Conservation (phyloP, 1,284 basidiomycete genomes). For the Tilletiopsis washingtonensis region DNA sequence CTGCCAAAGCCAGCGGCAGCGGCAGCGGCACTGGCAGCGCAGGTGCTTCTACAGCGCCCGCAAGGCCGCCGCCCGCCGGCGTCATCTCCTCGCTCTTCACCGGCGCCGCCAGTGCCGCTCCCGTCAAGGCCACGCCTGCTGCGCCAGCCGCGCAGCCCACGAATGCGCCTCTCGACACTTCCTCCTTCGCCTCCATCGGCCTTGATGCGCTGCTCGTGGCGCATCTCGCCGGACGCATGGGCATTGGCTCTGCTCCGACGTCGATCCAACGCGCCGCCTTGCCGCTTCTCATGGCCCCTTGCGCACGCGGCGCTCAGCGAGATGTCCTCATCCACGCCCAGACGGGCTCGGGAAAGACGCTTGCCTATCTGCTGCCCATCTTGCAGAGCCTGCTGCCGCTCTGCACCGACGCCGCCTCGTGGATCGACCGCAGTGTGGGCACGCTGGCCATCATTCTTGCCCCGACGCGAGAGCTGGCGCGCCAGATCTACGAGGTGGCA, state of each 20-base stretch:
- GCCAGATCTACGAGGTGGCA: conserved; percentile 75
- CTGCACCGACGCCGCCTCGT: conserved; percentile 57
- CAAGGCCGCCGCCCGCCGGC: conserved; percentile 1
- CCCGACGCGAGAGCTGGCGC: conserved; percentile 87
- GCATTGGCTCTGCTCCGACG: conserved; percentile 69
- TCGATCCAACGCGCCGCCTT: conserved; percentile 79
- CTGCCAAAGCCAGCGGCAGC: background rate
- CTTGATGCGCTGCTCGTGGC: conserved; percentile 70
- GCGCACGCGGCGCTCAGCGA: conserved; percentile 48
- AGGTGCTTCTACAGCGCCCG: background rate
- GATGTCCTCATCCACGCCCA: conserved; percentile 95
- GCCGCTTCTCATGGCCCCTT: conserved; percentile 59
- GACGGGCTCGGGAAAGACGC: conserved; percentile 94
- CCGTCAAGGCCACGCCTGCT: conserved; percentile 1
- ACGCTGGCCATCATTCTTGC: conserved; percentile 91
- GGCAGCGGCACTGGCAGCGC: background rate
- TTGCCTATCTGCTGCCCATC: conserved; percentile 89
- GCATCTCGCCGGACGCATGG: conserved; percentile 72
- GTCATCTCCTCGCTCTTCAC: conserved; percentile 19
- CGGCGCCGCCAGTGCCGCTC: background rate
- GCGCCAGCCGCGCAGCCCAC: conserved; percentile 16
- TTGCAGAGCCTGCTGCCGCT: conserved; percentile 87
- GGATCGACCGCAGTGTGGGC: conserved; percentile 65
- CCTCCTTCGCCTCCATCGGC: conserved; percentile 53
- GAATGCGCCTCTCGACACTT: conserved; percentile 50